Evolutionary conservation across 305 asterid species (phyloP).

Genomic region (Solanum hybrid): DNA sequence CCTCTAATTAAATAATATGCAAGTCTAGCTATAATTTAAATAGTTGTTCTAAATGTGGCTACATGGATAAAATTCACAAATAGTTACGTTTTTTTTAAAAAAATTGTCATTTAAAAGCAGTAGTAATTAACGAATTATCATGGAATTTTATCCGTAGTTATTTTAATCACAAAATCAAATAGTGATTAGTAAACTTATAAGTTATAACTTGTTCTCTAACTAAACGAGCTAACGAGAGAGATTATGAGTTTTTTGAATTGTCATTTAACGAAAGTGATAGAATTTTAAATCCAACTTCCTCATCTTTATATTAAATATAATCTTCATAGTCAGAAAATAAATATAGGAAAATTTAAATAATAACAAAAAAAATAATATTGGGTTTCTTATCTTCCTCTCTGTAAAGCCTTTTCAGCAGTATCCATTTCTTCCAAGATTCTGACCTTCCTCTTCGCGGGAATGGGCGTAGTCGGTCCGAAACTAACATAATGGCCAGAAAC

Average conservation of each 20-base stretch:
- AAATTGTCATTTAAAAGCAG: no score
- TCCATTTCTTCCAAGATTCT: constrained; percentile 90
- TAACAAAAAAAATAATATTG: background rate
- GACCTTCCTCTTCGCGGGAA: constrained; percentile 78
- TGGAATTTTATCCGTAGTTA: no score
- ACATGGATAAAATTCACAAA: no score
- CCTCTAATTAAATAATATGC: no score
- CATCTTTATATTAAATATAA: background rate
- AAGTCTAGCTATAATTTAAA: no score
- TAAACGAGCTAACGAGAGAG: no score
- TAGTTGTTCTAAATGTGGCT: no score
- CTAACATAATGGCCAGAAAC: constrained; percentile 92
- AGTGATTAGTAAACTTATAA: no score
- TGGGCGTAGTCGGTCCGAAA: constrained; percentile 89
- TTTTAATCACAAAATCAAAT: no score
- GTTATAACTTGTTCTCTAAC: no score
- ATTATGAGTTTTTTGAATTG: background rate
- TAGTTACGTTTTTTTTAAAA: no score
- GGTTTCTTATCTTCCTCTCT: constrained; percentile 52
- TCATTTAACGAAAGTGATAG: background rate
- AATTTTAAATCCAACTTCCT: background rate
- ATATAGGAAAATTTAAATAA: background rate
- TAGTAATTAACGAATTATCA: background rate
- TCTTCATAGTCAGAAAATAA: constrained; percentile 2
- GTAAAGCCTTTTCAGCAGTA: constrained; percentile 82